Percentiles rank a stretch among this genome's conserved stretches.
These are phyloP conservation scores for Fusarium nodosum DNA, from an alignment of 2,329 filamentous ascomycete species.

Conservation along the genomic window DNA sequence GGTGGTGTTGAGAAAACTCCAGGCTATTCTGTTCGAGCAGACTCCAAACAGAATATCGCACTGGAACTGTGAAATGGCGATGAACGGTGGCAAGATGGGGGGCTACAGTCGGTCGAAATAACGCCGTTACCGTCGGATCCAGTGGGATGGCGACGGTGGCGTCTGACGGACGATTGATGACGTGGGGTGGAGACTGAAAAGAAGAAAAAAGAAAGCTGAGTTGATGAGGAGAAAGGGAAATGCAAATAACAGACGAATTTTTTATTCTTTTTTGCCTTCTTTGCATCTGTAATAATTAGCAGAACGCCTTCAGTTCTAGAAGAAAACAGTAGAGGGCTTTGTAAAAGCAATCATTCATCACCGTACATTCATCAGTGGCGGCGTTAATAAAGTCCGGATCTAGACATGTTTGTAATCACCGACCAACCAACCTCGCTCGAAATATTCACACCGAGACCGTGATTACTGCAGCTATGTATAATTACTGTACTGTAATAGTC, in stretches of 20 bases:
- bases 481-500: background rate
- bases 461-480: slow-evolving; percentile 4
- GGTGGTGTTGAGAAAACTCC: background rate
- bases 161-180: slow-evolving; percentile 43
- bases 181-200: slow-evolving; percentile 39
- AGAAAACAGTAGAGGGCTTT: background rate
- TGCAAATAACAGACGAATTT: slow-evolving; percentile 2
- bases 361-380: slow-evolving; percentile 6
- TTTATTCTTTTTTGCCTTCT: background rate
- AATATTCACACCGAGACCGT: slow-evolving; percentile 1
- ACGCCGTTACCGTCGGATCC: slow-evolving; percentile 36
- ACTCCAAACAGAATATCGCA: background rate
- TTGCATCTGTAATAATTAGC: background rate
- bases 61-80: slow-evolving; percentile 20
- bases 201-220: slow-evolving; percentile 2
- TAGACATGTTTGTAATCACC: slow-evolving; percentile 22
- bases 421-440: background rate
- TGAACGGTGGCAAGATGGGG: slow-evolving; percentile 35
- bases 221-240: slow-evolving; percentile 12
- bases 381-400: slow-evolving; percentile 10
- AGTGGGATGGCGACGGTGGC: slow-evolving; percentile 44
- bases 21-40: background rate
- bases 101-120: slow-evolving; percentile 13
- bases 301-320: background rate
- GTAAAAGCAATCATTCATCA: slow-evolving; percentile 8